A percentile compares a stretch with the other conserved stretches of the same genome.
These are phyloP conservation scores for Tilletia setariae DNA, from an alignment of 1,284 basidiomycete species.

Conservation along the genomic window DNA sequence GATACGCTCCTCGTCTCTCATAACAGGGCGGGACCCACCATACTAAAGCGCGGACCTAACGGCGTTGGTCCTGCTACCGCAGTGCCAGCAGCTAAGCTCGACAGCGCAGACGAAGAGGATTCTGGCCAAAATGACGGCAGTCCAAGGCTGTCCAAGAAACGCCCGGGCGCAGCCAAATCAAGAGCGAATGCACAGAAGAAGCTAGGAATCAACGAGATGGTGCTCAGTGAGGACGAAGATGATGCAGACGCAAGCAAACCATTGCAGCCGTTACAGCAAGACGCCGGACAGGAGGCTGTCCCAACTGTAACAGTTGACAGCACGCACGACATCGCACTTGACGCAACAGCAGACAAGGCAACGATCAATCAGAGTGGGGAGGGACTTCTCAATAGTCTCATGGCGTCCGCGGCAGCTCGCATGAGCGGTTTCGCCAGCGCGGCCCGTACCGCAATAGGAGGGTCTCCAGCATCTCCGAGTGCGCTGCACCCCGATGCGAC, in stretches of 20 bases:
- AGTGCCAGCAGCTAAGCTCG: background rate
- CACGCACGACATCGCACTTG: too few species aligned
- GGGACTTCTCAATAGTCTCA: conserved; percentile 2
- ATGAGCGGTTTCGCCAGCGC: conserved; percentile 8
- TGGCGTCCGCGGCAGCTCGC: background rate
- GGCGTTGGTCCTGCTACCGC: background rate
- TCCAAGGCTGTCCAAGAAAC: background rate
- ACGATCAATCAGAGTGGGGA: background rate
- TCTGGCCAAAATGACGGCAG: background rate
- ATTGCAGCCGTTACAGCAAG: too few species aligned
- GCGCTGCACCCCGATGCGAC: background rate
- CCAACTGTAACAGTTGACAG: too few species aligned
- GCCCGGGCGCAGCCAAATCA: background rate
- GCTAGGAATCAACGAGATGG: conserved; percentile 10
- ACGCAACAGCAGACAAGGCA: too few species aligned
- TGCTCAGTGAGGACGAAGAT: background rate
- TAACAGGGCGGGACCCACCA: background rate
- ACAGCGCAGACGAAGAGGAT: background rate
- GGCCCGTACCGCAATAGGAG: background rate
- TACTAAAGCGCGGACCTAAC: background rate
- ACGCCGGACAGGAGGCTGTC: too few species aligned
- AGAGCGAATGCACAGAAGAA: background rate
- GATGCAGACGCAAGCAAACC: background rate
- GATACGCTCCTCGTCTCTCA: conserved; percentile 12
- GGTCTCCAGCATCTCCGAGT: background rate